Evolutionary conservation across 2,329 filamentous ascomycete species (phyloP).

Genomic region (Ophiostoma tasmaniense): DNA sequence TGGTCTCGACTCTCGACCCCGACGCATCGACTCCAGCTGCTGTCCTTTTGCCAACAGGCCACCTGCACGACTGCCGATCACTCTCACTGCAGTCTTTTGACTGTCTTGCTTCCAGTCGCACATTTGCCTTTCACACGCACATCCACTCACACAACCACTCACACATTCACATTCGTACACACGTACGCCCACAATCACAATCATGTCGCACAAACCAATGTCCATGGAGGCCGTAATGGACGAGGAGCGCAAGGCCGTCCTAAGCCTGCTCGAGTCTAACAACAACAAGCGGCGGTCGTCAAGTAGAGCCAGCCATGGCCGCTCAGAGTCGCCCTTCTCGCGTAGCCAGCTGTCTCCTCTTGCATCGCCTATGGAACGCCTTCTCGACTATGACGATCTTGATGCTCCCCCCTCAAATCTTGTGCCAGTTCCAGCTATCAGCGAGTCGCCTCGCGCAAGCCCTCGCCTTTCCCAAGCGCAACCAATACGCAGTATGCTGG

Average conservation of each 20-base stretch:
- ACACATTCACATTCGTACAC: neutral
- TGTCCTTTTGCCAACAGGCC: neutral
- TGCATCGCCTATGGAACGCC: slow-evolving; percentile 59
- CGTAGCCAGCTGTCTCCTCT: slow-evolving; percentile 54
- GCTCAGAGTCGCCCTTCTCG: slow-evolving; percentile 46
- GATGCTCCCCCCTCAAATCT: slow-evolving; percentile 20
- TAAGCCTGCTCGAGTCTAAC: slow-evolving; percentile 55
- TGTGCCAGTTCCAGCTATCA: slow-evolving; percentile 8
- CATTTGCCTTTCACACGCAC: neutral
- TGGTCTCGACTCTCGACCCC: neutral
- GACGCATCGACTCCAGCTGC: neutral
- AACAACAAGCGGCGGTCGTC: slow-evolving; percentile 24
- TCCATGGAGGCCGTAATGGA: slow-evolving; percentile 70
- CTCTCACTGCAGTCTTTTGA: neutral
- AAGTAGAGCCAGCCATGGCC: slow-evolving; percentile 28
- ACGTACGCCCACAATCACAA: slow-evolving; percentile 13
- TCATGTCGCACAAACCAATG: slow-evolving; percentile 44
- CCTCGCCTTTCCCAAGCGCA: slow-evolving; percentile 40
- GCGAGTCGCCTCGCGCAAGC: slow-evolving; percentile 21
- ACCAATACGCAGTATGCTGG: slow-evolving; percentile 58
- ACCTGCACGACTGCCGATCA: neutral
- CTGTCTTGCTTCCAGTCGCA: neutral
- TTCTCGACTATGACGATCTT: slow-evolving; percentile 47
- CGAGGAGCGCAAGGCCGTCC: slow-evolving; percentile 66
- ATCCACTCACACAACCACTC: neutral